Percentiles rank a stretch among this genome's conserved stretches.
Evolutionary conservation across 176 grass and related monocot species (phyloP).

Genomic region (Cymbopogon citratus): DNA sequence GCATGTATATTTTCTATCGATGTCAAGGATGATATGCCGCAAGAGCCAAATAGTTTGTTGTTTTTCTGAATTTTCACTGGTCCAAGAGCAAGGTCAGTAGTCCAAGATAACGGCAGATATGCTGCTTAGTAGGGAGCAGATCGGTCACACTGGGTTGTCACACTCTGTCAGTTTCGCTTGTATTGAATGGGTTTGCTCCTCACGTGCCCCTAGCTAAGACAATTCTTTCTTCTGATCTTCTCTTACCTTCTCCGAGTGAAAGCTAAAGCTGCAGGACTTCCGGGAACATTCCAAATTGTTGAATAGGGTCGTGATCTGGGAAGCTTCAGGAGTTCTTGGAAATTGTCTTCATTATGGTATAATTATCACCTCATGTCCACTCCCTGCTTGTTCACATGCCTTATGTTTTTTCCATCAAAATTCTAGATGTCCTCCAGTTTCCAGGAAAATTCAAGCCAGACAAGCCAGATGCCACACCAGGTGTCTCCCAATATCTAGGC

Average conservation of each 20-base stretch:
- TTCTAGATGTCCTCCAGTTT: not conserved
- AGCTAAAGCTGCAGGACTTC: not conserved
- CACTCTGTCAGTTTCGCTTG: not conserved
- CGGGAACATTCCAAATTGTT: not conserved
- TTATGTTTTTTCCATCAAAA: not conserved
- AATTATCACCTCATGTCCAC: not conserved
- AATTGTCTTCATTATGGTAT: not conserved
- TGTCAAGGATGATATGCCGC: not conserved
- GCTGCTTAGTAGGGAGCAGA: conserved; percentile 35
- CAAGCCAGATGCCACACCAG: not conserved
- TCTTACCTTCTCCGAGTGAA: not conserved
- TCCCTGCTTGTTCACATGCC: not conserved
- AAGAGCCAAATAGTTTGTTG: no score
- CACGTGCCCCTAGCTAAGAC: not conserved
- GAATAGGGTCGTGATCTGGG: not conserved
- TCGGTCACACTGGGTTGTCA: not conserved
- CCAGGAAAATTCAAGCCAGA: not conserved
- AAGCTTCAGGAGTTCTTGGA: not conserved
- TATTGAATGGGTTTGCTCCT: not conserved
- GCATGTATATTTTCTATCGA: not conserved
- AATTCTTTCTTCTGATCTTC: not conserved
- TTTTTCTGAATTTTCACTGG: not conserved
- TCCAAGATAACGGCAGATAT: conserved; percentile 9
- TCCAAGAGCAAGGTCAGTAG: not conserved
- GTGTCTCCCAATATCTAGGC: not conserved